Percentiles rank a stretch among this genome's conserved stretches.
These are phyloP conservation scores for Eimeria tenella DNA, from an alignment of 169 alveolate genomes.

Conservation along the genomic window DNA sequence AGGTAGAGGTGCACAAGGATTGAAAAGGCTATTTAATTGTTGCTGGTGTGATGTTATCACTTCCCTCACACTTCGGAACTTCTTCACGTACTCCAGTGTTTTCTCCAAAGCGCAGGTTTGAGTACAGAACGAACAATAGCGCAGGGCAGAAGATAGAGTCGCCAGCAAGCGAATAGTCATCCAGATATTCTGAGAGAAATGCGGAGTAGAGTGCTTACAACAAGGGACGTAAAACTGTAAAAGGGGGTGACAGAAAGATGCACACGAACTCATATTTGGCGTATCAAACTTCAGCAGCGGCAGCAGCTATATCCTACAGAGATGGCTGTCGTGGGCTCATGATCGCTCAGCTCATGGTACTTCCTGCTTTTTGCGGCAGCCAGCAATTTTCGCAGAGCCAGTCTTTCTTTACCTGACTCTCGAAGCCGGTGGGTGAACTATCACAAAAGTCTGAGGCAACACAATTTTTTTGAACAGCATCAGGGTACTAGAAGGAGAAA, in stretches of 20 bases:
- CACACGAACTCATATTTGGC: not conserved
- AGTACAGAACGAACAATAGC: not conserved
- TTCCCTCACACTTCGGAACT: slow-evolving; percentile 18
- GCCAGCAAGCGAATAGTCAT: not conserved
- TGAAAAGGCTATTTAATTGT: not conserved
- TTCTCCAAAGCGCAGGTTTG: slow-evolving; percentile 39
- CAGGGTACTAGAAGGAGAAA: not conserved
- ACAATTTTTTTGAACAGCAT: too few relatives aligned
- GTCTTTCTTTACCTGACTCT: slow-evolving; percentile 83
- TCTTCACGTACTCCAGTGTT: slow-evolving; percentile 26
- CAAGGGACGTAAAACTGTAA: too few relatives aligned
- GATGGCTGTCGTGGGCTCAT: slow-evolving; percentile 79
- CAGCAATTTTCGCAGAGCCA: slow-evolving; percentile 84
- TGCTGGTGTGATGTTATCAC: slow-evolving; percentile 39
- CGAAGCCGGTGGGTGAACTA: slow-evolving; percentile 79
- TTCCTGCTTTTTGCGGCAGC: slow-evolving; percentile 69
- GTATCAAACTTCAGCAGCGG: not conserved
- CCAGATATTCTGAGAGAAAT: too few relatives aligned
- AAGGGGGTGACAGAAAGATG: not conserved
- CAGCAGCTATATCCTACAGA: slow-evolving; percentile 43
- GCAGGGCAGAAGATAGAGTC: not conserved
- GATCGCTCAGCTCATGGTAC: slow-evolving; percentile 78
- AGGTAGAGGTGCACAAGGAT: not conserved
- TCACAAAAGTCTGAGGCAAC: not conserved
- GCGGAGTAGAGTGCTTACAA: too few relatives aligned